Percentiles rank a stretch among this genome's conserved stretches.
These are phyloP conservation scores for Rhytidiadelphus loreus DNA, from an alignment of 225 moss, liverwort and hornwort species.

Conservation along the genomic window DNA sequence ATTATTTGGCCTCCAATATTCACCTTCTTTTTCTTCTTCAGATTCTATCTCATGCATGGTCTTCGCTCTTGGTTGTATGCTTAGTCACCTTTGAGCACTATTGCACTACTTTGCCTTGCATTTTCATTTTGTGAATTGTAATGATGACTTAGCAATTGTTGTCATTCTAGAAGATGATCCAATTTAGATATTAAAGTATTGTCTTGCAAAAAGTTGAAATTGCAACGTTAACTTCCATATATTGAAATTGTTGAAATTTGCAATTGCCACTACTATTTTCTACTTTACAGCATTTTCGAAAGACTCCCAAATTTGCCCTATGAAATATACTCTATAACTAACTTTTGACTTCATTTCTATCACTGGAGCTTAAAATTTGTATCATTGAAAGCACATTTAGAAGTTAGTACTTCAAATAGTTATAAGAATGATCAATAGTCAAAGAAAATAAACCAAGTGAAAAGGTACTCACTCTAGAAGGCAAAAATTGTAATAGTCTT, in stretches of 20 bases:
- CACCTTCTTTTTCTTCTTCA: no score
- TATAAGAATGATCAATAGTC: neutral
- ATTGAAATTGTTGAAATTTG: neutral
- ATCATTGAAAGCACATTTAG: neutral
- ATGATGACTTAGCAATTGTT: neutral
- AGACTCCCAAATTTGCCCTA: rapidly evolving
- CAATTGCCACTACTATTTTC: neutral
- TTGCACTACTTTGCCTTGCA: rapidly evolving
- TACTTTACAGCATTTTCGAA: neutral
- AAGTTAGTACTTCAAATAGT: neutral
- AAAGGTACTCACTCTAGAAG: neutral
- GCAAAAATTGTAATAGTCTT: neutral
- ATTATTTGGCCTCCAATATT: no score
- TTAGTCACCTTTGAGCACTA: rapidly evolving
- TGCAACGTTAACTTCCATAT: rapidly evolving
- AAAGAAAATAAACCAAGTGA: neutral
- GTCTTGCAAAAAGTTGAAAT: neutral
- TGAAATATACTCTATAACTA: neutral
- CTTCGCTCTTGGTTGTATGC: no score
- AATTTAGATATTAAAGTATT: neutral
- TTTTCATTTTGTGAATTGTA: rapidly evolving
- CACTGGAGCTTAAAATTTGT: neutral
- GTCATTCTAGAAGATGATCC: neutral
- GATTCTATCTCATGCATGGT: no score
- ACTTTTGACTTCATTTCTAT: neutral